Conservation (phyloP, 1,284 basidiomycete genomes). For the Agroathelia rolfsii region DNA sequence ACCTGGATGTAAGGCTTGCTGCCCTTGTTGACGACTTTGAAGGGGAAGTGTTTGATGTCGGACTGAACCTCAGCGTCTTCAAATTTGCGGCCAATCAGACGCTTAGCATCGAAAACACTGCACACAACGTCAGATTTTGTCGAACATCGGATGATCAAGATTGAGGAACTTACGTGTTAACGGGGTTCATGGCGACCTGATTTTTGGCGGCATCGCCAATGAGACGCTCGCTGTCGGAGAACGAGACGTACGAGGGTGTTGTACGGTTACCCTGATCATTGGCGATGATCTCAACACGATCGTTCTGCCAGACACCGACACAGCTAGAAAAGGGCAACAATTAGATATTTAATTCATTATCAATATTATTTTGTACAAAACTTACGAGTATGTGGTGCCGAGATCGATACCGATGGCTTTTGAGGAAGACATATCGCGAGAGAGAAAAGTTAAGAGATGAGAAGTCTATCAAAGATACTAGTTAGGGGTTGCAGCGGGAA, state of each 20-base stretch:
- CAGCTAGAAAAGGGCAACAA: conserved; percentile 34
- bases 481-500: no score
- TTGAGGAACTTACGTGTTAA: conserved; percentile 25
- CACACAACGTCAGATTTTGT: conserved; percentile 12
- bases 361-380: conserved; percentile 12
- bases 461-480: conserved; percentile 9
- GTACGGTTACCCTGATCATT: conserved; percentile 84
- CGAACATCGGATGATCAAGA: conserved; percentile 21
- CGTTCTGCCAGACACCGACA: conserved; percentile 70
- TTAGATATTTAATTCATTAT: no score
- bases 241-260: conserved; percentile 75
- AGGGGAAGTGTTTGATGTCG: conserved; percentile 75
- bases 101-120: conserved; percentile 84
- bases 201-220: conserved; percentile 78
- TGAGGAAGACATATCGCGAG: conserved; percentile 36
- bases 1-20: conserved; percentile 73
- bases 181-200: conserved; percentile 50
- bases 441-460: conserved; percentile 12
- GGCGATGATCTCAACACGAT: conserved; percentile 78
- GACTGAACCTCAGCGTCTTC: conserved; percentile 64
- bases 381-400: conserved; percentile 79
- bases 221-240: conserved; percentile 71
- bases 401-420: conserved; percentile 93
- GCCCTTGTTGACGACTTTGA: conserved; percentile 59
- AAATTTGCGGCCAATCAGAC: conserved; percentile 81